Conservation (phyloP, 2,329 filamentous ascomycete genomes). For the Stemphylium lycopersici region DNA sequence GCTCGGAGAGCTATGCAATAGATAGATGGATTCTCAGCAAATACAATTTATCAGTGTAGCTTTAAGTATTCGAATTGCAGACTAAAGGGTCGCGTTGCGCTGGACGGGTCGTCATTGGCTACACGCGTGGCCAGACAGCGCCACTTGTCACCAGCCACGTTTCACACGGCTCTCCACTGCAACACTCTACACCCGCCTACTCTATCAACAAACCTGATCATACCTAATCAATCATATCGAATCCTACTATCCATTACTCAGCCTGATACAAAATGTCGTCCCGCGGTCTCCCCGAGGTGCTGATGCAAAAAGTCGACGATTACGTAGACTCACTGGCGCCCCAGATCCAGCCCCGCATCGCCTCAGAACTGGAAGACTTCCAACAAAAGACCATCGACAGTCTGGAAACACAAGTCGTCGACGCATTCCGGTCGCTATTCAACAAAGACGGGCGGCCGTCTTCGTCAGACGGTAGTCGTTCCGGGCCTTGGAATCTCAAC, state of each 20-base stretch:
- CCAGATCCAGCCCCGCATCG: conserved; percentile 41
- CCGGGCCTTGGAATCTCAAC: conserved; percentile 31
- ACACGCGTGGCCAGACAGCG: background rate
- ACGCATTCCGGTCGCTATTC: conserved; percentile 39
- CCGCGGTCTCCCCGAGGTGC: conserved; percentile 27
- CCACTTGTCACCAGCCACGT: conserved; percentile 9
- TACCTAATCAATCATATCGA: too few relatives aligned
- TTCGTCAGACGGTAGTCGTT: conserved; percentile 22
- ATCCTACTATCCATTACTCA: background rate
- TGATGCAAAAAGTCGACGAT: conserved; percentile 37
- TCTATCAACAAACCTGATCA: background rate
- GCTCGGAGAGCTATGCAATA: too few relatives aligned
- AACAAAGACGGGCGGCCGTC: conserved; percentile 22
- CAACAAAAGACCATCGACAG: conserved; percentile 43
- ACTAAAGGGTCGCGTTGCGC: background rate
- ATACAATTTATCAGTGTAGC: too few relatives aligned
- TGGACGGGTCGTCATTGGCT: background rate
- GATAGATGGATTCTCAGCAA: too few relatives aligned
- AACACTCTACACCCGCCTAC: background rate
- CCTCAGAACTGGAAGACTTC: conserved; percentile 36
- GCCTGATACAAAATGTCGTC: conserved; percentile 23
- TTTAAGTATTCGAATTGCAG: background rate
- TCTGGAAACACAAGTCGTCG: conserved; percentile 36
- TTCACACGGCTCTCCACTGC: background rate
- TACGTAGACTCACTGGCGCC: conserved; percentile 41